Conservation (phyloP, 2,329 filamentous ascomycete species). For the Trichocomaceae sp. region DNA sequence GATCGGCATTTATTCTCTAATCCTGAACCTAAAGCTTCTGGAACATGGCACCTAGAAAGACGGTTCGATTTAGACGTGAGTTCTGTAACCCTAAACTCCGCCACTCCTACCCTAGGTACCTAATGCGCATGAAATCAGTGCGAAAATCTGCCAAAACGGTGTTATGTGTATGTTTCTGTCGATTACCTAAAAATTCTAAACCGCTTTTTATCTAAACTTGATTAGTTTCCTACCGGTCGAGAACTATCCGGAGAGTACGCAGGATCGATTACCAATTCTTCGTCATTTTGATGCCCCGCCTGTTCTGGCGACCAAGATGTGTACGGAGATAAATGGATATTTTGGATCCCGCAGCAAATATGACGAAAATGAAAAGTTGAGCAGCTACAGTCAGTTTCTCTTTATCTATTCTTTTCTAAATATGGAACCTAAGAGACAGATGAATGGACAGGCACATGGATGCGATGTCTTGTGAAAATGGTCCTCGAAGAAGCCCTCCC, state of each 20-base stretch:
- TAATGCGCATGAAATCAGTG: neutral
- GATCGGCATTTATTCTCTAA: neutral
- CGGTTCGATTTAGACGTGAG: neutral
- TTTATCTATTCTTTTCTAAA: neutral
- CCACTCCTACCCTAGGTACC: neutral
- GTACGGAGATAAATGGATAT: constrained; percentile 11
- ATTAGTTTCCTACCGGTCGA: constrained; percentile 8
- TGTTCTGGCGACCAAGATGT: constrained; percentile 8
- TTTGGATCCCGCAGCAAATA: constrained; percentile 3
- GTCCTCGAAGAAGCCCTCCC: neutral
- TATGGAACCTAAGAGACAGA: neutral
- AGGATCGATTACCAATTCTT: neutral
- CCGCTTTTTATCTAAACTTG: neutral
- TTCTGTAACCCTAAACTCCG: neutral
- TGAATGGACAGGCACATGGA: constrained; percentile 11
- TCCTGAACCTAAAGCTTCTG: neutral
- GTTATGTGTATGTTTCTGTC: constrained; percentile 6
- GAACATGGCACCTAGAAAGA: neutral
- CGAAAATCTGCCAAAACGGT: constrained; percentile 4
- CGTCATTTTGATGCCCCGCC: constrained; percentile 9
- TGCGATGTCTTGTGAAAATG: constrained; percentile 13
- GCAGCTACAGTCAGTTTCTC: constrained; percentile 7
- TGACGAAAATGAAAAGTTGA: constrained; percentile 7
- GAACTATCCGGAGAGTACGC: neutral
- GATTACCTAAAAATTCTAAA: neutral